These are phyloP conservation scores for Pseudogymnoascus destructans DNA, from an alignment of 2,329 filamentous ascomycete species.

Conservation along the genomic window DNA sequence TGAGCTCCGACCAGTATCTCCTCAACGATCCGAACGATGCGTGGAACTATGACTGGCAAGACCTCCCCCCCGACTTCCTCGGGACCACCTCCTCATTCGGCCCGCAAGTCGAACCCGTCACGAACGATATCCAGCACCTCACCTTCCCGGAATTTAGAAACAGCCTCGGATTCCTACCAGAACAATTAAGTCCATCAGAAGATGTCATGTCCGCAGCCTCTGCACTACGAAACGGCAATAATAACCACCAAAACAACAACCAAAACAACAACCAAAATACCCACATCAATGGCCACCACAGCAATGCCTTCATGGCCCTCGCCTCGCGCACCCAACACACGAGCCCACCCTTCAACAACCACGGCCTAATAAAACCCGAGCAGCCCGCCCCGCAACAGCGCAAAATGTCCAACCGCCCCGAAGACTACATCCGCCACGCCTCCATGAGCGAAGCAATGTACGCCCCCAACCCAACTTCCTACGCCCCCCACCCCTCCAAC, in stretches of 20 bases:
- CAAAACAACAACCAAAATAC: constrained; percentile 9
- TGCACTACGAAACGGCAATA: constrained; percentile 33
- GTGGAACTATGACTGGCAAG: constrained; percentile 40
- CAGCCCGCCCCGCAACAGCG: neutral
- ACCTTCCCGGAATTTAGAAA: neutral
- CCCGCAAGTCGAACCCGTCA: constrained; percentile 29
- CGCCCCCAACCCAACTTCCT: neutral
- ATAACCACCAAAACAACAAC: constrained; percentile 16
- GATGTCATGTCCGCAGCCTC: constrained; percentile 48
- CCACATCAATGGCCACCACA: neutral
- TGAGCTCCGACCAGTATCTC: constrained; percentile 35
- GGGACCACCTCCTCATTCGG: constrained; percentile 52
- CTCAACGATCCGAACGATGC: constrained; percentile 34
- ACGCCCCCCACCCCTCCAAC: neutral
- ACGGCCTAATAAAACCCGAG: neutral
- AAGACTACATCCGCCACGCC: constrained; percentile 8
- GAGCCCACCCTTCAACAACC: neutral
- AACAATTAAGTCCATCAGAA: neutral
- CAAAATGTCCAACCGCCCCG: neutral
- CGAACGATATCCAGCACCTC: neutral
- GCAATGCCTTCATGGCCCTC: neutral
- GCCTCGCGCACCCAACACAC: neutral
- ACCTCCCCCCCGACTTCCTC: constrained; percentile 51
- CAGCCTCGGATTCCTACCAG: constrained; percentile 11
- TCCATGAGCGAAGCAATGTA: constrained; percentile 8